These are phyloP conservation scores for Debaryomyces coudertii DNA, from an alignment of 1,139 yeast genomes.

Conservation along the genomic window DNA sequence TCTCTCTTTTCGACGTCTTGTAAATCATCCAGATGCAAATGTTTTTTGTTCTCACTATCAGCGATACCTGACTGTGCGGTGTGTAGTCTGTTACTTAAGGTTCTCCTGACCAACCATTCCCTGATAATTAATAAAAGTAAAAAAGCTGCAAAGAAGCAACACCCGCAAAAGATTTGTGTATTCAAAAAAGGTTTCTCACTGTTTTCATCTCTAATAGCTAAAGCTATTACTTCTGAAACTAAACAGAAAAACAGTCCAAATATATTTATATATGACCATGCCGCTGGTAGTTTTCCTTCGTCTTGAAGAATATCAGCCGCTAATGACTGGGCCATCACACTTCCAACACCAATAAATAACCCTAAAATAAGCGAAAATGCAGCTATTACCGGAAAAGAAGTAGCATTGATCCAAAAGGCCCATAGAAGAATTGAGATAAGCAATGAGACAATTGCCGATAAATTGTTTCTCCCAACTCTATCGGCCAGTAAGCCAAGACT, in stretches of 20 bases:
- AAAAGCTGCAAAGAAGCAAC: slow-evolving; percentile 39
- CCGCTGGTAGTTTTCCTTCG: slow-evolving; percentile 54
- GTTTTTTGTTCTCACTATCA: slow-evolving; percentile 13
- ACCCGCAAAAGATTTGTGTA: slow-evolving; percentile 60
- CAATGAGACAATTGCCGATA: slow-evolving; percentile 40
- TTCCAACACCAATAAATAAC: slow-evolving; percentile 59
- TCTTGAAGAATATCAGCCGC: slow-evolving; percentile 56
- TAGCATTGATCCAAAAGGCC: slow-evolving; percentile 60
- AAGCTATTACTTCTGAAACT: slow-evolving; percentile 54
- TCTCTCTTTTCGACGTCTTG: slow-evolving; percentile 8
- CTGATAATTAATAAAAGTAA: slow-evolving; percentile 34
- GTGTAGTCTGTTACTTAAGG: slow-evolving; percentile 17
- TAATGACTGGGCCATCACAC: slow-evolving; percentile 62
- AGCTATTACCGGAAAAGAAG: slow-evolving; percentile 50
- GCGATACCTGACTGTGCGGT: slow-evolving; percentile 13
- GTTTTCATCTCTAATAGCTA: slow-evolving; percentile 38
- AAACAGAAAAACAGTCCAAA: slow-evolving; percentile 47
- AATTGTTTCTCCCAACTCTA: slow-evolving; percentile 57
- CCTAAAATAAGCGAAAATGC: slow-evolving; percentile 60
- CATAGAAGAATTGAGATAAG: slow-evolving; percentile 39
- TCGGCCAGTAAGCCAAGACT: slow-evolving; percentile 61
- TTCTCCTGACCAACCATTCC: slow-evolving; percentile 31
- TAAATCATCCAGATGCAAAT: slow-evolving; percentile 20
- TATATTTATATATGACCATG: slow-evolving; percentile 61
- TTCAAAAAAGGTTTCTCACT: slow-evolving; percentile 51